Evolutionary conservation across 73 alveolate genomes (phyloP).

Genomic region (Stentor roeselii): DNA sequence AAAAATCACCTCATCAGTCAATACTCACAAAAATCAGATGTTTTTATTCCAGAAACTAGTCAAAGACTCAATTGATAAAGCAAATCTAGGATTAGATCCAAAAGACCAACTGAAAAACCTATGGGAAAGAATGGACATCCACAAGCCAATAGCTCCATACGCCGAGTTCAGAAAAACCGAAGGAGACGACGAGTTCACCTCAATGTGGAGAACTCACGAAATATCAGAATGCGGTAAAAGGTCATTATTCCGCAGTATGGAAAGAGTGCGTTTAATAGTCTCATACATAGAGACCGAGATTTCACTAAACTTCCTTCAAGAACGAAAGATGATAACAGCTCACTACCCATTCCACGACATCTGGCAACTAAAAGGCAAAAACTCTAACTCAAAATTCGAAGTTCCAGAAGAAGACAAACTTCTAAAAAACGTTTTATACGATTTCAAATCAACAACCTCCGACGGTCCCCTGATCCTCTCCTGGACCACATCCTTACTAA

Average conservation of each 20-base stretch:
- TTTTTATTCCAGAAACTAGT: not conserved
- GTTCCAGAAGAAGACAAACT: not conserved
- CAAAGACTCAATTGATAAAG: not conserved
- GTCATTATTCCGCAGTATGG: not conserved
- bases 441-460: not conserved
- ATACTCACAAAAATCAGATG: not conserved
- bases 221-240: not conserved
- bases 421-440: not conserved
- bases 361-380: conserved; percentile 8
- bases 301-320: not conserved
- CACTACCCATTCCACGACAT: conserved; percentile 7
- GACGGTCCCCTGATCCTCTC: not conserved
- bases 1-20: not conserved
- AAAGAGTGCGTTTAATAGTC: not conserved
- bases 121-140: not conserved
- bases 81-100: not conserved
- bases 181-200: not conserved
- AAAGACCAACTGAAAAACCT: not conserved
- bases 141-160: conserved; percentile 22
- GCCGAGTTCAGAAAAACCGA: not conserved
- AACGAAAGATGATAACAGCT: not conserved
- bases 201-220: conserved; percentile 5
- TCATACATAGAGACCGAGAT: not conserved
- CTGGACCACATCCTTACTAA: not conserved
- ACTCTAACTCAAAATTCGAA: not conserved